Base-by-base conservation (phyloP, 345 rosid species). In the Salix koriyanagi region DNA sequence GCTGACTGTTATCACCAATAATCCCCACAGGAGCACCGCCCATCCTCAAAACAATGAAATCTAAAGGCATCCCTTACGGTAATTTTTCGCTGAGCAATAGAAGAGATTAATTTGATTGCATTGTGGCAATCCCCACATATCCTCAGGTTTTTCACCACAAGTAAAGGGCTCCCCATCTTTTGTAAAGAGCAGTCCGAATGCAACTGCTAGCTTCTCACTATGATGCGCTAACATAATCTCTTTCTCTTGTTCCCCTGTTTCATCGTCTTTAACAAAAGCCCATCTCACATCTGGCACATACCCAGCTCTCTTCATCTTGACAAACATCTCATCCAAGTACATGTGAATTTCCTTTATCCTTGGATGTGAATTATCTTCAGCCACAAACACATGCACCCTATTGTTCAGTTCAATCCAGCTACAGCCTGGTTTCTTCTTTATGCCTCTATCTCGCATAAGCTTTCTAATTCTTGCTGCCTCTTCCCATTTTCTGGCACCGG, bases 121-220 rank as follows among this genome's bases (percentile, higher is more conserved):
- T 89, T 86, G 39, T 94, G 97, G 77, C 97, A 94, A 78, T 94
- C 97, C 39, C 97, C 98, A 66, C 98, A 92, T 67, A 92, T 94
- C 69, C 98, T 85, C 54, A 92, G 79, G 83, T 94, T 94, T 86
- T 92, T 92, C 28, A 89, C 83, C 81, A 92, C 97, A 5, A 90
- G 79, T 75, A 94, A 73, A 14, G 95, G 95, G 90, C 72, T 86
- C 92, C 70, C 90, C 88, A 23, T 87, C 82, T 75, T 81, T 83
- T 3, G 91, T 90, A 21, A 95, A 91, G 72, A 92, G 85, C 83
- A 94, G 75, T 73, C 98, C 96, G 36, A 89, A 90, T 34, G 97
- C 97, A 26, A 94, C 97, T 0, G 97, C 95, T 66, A 92, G 86
- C 89, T 92, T 92, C 91, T 94, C 97, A 39, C 98, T 92, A 36